Evolutionary conservation across 2,329 filamentous ascomycete genomes (phyloP), one percentile per base, ranked within the genome.

Genomic region (Apiospora hydei): DNA sequence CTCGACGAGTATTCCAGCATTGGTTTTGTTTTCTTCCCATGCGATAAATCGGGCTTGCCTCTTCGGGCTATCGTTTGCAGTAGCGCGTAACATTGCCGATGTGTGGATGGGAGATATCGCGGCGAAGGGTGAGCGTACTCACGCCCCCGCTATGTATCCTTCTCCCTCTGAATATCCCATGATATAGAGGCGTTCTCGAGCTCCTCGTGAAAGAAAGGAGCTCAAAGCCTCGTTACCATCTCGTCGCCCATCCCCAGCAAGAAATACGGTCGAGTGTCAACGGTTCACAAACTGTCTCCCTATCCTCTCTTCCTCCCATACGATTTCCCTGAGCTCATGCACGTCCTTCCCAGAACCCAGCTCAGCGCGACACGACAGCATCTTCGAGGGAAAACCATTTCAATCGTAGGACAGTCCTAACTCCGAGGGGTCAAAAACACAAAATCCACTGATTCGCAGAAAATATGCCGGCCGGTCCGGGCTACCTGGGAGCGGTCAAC

Each of bases 361-460:
- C 34, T 41, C 30, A 41, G 34, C 8, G 8, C 18, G 34, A 64
- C 57, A 64, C 34, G 34, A n/a, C 57, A 64, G 57, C 57, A 64
- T 64, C 57, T 41, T n/a, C 34, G 34, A 49, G 21, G 30, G 34
- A 41, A 41, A 24, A 38, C 53, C 34, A 14, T 24, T 64, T 64
- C 57, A 24, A 64, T 64, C 57, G 18, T 41, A 41, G 34, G 57
- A n/a, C 34, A 41, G 30, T 6, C 57, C 30, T 18, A 2, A 0
- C 57, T 30, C 57, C 18, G 4, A 41, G 10, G 57, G 57, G 57
- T 64, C 57, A 30, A 41, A 41, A 38, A 13, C 57, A 64, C 57
- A 24, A 41, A 14, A 64, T 64, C 57, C 57, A 64, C 18, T 1
- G 18, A 64, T 64, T 64, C 57, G n/a, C 57, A 64, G 30, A 41